Percentiles rank a stretch among this genome's conserved stretches.
Evolutionary conservation across 1,139 yeast species (phyloP).

Genomic region (Kodamaea fungicola): DNA sequence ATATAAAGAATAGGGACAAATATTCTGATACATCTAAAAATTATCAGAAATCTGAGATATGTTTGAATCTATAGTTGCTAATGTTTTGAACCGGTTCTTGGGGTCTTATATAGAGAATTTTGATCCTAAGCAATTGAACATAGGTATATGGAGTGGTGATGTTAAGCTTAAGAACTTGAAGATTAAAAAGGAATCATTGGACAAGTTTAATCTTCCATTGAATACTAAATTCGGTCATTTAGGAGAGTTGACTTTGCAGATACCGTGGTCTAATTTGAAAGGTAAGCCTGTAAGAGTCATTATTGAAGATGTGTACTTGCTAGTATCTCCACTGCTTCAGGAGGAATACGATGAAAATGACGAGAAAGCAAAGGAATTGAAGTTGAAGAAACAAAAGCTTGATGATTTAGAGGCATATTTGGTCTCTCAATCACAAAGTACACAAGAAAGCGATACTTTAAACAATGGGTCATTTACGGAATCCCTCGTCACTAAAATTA

Average conservation of each 20-base stretch:
- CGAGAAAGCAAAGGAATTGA: slow-evolving; percentile 59
- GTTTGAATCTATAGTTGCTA: slow-evolving; percentile 60
- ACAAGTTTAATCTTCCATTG: slow-evolving; percentile 77
- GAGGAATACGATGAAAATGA: slow-evolving; percentile 61
- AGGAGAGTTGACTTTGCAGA: slow-evolving; percentile 84
- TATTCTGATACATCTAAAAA: too few species aligned
- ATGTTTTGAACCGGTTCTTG: slow-evolving; percentile 48
- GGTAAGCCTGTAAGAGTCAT: slow-evolving; percentile 87
- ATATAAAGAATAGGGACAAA: too few species aligned
- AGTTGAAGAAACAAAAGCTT: slow-evolving; percentile 63
- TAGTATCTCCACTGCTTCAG: slow-evolving; percentile 68
- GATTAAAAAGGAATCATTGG: slow-evolving; percentile 80
- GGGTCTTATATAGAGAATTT: slow-evolving; percentile 88
- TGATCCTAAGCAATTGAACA: slow-evolving; percentile 89
- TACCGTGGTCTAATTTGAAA: slow-evolving; percentile 95
- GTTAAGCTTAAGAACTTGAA: slow-evolving; percentile 77
- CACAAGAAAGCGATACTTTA: slow-evolving; percentile 39
- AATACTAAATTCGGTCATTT: slow-evolving; percentile 90
- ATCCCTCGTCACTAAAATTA: slow-evolving; percentile 79
- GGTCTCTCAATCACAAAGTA: slow-evolving; percentile 41
- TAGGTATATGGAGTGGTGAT: slow-evolving; percentile 98
- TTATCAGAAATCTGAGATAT: slow-evolving; percentile 17
- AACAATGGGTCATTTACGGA: slow-evolving; percentile 74
- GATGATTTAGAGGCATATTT: slow-evolving; percentile 63
- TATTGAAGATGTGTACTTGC: slow-evolving; percentile 82